Evolutionary conservation across 2,329 filamentous ascomycete species (phyloP), one percentile per base, ranked within the genome.

Genomic region (Aspergillus costaricaensis): DNA sequence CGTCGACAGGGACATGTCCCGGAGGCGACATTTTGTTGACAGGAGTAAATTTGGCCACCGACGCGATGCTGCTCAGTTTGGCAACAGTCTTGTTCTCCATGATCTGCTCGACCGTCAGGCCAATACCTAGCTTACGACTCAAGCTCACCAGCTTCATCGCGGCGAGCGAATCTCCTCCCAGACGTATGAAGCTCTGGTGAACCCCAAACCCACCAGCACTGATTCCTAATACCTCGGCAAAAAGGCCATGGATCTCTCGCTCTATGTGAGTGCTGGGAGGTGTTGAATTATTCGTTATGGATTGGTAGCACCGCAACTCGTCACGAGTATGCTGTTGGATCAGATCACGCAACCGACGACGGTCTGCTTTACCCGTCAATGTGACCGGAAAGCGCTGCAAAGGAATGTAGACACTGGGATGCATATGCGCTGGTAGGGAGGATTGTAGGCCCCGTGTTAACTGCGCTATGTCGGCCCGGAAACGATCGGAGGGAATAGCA

Each of bases 101-200:
- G 9, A 61, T 27, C n/a, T 61, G 49, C 17, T 43, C 43, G 10
- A 63, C 55, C 1, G 51, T 23, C 8, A 63, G 15, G 19, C 30
- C 12, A 15, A 57, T 19, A 30, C 47, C 51, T 4, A 17, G 47
- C 4, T 27, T 14, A 23, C 52, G n/a, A 5, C 44, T 48, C 6
- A 19, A 7, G 15, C 15, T 19, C 2, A 47, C 55, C n/a, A 63
- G 44, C 38, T 55, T 59, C 62, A 70, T 67, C 9, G 66, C 67
- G 10, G 64, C 65, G 32, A 74, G 60, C 4, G 69, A 72, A 44
- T 73, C 70, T 15, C 72, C 72, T 36, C 72, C 72, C n/a, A 72
- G 53, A 9, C 61, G 58, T 47, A 74, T 70, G 61, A 74, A 74
- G 48, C 65, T 67, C 21, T 69, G 63, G n/a, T 69, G 58, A 6